phyloP scores from a whole-genome alignment of 305 asterid genomes.

The Solanum hybrid region DNA sequence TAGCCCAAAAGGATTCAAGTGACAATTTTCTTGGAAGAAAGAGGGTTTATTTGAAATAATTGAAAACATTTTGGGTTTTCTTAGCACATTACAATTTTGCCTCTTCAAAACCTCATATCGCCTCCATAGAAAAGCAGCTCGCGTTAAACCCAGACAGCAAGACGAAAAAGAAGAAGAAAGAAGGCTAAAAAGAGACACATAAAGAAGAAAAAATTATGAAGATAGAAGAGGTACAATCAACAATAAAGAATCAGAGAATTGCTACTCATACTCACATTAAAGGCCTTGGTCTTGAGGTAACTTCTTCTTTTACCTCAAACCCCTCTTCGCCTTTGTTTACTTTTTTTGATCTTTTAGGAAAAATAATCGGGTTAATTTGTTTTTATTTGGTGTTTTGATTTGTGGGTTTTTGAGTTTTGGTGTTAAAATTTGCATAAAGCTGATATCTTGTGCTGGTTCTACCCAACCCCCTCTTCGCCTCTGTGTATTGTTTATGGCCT shows the following conservation, averaged over 20 bases:
- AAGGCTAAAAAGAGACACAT: neutral
- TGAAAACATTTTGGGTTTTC: neutral
- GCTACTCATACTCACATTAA: constrained; percentile 88
- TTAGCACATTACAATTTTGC: neutral
- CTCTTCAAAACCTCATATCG: neutral
- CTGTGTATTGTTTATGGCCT: neutral
- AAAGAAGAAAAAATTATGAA: constrained; percentile 30
- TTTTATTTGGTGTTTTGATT: neutral
- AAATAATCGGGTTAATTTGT: neutral
- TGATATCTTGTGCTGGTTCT: neutral
- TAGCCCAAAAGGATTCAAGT: neutral
- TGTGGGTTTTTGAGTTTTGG: neutral
- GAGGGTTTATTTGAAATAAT: neutral
- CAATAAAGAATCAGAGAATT: constrained; percentile 78
- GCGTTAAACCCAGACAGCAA: neutral
- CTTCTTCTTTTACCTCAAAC: neutral
- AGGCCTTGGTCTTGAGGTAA: constrained; percentile 94
- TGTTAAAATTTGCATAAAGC: neutral
- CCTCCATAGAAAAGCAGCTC: neutral
- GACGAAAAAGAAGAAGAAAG: neutral
- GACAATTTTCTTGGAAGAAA: neutral
- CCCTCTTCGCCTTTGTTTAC: neutral
- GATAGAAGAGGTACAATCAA: constrained; percentile 94
- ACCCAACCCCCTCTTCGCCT: neutral
- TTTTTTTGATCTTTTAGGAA: neutral